phyloP scores from a whole-genome alignment of 495 filamentous ascomycete species.

The Penicillium roqueforti region DNA sequence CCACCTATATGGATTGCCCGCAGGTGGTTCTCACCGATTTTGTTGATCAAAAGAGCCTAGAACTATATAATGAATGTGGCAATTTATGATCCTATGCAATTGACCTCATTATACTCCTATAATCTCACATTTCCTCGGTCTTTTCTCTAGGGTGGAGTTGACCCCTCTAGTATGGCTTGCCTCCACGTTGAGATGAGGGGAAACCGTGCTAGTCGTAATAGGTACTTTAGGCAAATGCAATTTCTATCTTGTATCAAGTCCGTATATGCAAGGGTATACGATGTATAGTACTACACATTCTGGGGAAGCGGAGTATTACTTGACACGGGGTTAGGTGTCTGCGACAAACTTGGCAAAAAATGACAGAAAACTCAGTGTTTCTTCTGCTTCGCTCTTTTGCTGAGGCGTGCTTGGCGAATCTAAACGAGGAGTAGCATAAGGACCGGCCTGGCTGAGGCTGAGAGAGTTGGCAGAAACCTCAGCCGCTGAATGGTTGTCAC shows the following conservation, averaged over 20 bases:
- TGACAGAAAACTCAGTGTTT: too few species aligned
- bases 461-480: too few species aligned
- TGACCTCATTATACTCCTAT: not conserved
- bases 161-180: conserved; percentile 21
- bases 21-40: conserved; percentile 19
- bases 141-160: conserved; percentile 11
- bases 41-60: conserved; percentile 3
- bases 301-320: conserved; percentile 1
- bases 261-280: not conserved
- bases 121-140: not conserved
- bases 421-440: too few species aligned
- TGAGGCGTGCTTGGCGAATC: too few species aligned
- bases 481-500: too few species aligned
- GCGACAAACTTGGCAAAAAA: too few species aligned
- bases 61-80: not conserved
- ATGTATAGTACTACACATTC: not conserved
- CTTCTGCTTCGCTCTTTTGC: too few species aligned
- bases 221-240: not conserved
- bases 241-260: not conserved
- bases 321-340: too few species aligned
- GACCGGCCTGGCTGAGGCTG: too few species aligned
- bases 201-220: not conserved
- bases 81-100: not conserved
- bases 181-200: conserved; percentile 11
- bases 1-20: conserved; percentile 18